phyloP scores from a whole-genome alignment of 2,329 filamentous ascomycete genomes.

The Xylaria sp. region DNA sequence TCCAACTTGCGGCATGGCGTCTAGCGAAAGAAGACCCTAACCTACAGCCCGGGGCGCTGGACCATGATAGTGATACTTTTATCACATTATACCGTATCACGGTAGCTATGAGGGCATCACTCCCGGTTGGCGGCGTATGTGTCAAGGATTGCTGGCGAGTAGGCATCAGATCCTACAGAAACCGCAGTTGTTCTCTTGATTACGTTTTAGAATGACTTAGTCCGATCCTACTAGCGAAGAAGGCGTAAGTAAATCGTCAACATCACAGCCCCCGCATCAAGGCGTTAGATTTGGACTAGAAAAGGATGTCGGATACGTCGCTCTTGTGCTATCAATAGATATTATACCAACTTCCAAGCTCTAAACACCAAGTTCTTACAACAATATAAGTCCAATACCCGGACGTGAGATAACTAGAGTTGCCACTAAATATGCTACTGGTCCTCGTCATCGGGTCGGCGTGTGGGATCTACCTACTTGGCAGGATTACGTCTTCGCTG shows the following conservation, averaged over 20 bases:
- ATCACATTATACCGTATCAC: constrained; percentile 8
- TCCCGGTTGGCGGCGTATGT: background rate
- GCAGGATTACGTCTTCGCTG: constrained; percentile 4
- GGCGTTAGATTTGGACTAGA: background rate
- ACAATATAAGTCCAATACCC: background rate
- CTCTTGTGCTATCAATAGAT: background rate
- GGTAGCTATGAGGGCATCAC: constrained; percentile 1
- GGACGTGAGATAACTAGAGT: constrained; percentile 1
- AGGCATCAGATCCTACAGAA: constrained; percentile 2
- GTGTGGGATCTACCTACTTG: constrained; percentile 7
- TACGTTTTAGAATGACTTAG: background rate
- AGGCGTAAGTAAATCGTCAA: constrained; percentile 1
- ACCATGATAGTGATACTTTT: constrained; percentile 11
- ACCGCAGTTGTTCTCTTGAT: background rate
- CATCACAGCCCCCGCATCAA: background rate
- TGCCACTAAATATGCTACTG: background rate
- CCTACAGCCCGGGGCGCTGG: constrained; percentile 3
- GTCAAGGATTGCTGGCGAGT: background rate
- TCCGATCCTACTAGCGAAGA: background rate
- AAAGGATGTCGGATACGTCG: background rate
- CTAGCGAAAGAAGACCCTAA: constrained; percentile 4
- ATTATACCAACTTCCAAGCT: background rate
- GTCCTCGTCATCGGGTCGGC: background rate
- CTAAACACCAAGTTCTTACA: background rate
- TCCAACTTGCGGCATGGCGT: constrained; percentile 2